Percentiles rank a stretch among this genome's conserved stretches.
phyloP scores from a whole-genome alignment of 495 filamentous ascomycete genomes.

The Trichoderma virens region DNA sequence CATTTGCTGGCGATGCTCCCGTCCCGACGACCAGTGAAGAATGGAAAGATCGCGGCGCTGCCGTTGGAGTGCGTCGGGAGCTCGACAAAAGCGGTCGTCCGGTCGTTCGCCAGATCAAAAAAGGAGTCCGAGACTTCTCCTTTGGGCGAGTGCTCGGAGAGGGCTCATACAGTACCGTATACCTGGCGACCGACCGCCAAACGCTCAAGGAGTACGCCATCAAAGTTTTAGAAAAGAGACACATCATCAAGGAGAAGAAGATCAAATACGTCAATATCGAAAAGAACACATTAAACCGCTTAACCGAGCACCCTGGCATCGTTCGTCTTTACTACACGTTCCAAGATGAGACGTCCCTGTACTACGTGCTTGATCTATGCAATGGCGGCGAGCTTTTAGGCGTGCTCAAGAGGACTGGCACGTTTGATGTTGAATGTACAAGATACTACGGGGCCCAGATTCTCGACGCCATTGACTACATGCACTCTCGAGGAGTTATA shows the following conservation, averaged over 20 bases:
- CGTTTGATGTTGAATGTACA: constrained; percentile 94
- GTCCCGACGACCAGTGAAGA: constrained; percentile 71
- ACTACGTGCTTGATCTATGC: constrained; percentile 93
- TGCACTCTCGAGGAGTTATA: constrained; percentile 94
- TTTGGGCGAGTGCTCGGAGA: constrained; percentile 91
- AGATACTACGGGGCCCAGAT: constrained; percentile 95
- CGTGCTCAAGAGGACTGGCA: constrained; percentile 84
- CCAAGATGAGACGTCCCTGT: constrained; percentile 90
- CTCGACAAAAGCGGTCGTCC: constrained; percentile 75
- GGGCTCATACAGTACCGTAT: constrained; percentile 96
- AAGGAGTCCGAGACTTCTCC: constrained; percentile 93
- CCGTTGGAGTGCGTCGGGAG: constrained; percentile 70
- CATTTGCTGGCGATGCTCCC: constrained; percentile 55
- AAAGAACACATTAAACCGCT: constrained; percentile 91
- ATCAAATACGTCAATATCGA: constrained; percentile 99
- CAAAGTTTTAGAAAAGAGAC: constrained; percentile 96
- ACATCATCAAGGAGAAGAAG: constrained; percentile 99
- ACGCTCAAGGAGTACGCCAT: constrained; percentile 96
- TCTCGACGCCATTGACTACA: constrained; percentile 91
- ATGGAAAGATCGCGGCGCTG: constrained; percentile 91
- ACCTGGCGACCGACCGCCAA: constrained; percentile 89
- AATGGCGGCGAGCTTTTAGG: constrained; percentile 88
- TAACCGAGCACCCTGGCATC: constrained; percentile 95
- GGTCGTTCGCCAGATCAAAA: constrained; percentile 79
- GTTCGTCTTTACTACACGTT: constrained; percentile 98